Evolutionary conservation across 164 flowering plant species (phyloP), one percentile per base, ranked within the genome.

Genomic region (Aristolochia fimbriata): DNA sequence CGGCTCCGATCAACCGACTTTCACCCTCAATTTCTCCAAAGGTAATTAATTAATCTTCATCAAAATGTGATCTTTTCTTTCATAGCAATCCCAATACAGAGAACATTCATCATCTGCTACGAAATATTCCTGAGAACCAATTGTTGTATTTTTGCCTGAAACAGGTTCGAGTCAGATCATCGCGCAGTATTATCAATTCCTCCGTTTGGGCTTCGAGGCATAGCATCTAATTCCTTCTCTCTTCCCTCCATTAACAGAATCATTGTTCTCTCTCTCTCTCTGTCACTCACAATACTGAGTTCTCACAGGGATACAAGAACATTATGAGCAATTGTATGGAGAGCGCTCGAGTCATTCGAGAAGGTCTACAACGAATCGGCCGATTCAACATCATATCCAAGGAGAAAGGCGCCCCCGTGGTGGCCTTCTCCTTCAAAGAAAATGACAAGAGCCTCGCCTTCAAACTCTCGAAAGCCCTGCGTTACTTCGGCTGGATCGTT

Each of bases 401-500:
- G 60, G 76, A 71, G 47, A 23, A 65, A n/a, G 76, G 80, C 1
- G 70, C 71, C 19, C 80, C 80, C 0, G 56, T 76, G 15, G 80
- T 76, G 46, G 80, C 77, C 21, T 77, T 77, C 56, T 69, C 75
- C 8, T 65, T 72, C 47, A 75, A 75, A 51, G 70, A 76, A 63
- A 65, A 71, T 37, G 59, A 25, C 47, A 52, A 48, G 6, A 68
- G 69, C 65, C 19, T 54, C 24, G 75, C 66, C 55, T 70, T 72
- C 19, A 71, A 75, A 62, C 65, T 73, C 2, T 75, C 79, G 10
- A 71, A 70, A 20, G 50, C 57, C 62, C 58, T 75, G 24, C 63
- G 76, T 3, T 51, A 73, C 15, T 75, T 41, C 37, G 76, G 76
- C 2, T 77, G 81, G 81, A 77, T 82, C 4, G 75, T 72, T 9